Base-by-base conservation (phyloP, 2,329 filamentous ascomycete genomes). In the Verticillium albo-atrum region DNA sequence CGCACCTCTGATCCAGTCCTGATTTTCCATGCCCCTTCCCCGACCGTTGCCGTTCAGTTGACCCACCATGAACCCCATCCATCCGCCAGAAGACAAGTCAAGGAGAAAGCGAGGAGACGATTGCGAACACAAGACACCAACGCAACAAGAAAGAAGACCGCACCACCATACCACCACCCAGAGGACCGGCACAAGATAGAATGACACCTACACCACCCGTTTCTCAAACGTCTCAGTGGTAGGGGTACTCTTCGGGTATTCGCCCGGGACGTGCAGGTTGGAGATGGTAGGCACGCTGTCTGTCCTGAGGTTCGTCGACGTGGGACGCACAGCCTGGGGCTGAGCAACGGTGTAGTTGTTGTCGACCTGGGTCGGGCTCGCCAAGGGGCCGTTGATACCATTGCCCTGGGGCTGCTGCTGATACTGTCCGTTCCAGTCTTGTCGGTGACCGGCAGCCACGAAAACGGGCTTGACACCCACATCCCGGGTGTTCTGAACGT, bases 191-290 rank as follows among this genome's bases (percentile, higher is more conserved):
- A 12, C 51, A 15, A 10, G 51, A 30, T 9, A 30, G 6, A n/a
- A 2, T 12, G 2, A 15, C n/a, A 6, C 25, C 15, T 53, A 53
- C 25, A 28, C 34, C 9, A 54, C 15, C n/a, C 34, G 27, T 14
- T 54, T 58, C 7, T 32, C 51, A 7, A 42, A 54, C 9, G 30
- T 6, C 35, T 58, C 56, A 15, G 32, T 54, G 23, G 58, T 42
- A 10, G 58, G 54, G 4, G 58, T 65, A 58, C 62, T 70, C 63
- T 72, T 78, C 9, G 86, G 86, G 68, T 82, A 92, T 65, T 88
- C 81, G 12, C 89, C 89, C 3, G 89, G 89, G 20, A 92, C 82
- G 68, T 89, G 87, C 56, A 91, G 73, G 67, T 88, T 82, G 58
- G 85, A 86, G 52, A 90, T 83, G 28, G 82, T 84, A 14, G 80